These are phyloP conservation scores for Pseudocercospora musae DNA, from an alignment of 2,329 filamentous ascomycete genomes.

Conservation along the genomic window DNA sequence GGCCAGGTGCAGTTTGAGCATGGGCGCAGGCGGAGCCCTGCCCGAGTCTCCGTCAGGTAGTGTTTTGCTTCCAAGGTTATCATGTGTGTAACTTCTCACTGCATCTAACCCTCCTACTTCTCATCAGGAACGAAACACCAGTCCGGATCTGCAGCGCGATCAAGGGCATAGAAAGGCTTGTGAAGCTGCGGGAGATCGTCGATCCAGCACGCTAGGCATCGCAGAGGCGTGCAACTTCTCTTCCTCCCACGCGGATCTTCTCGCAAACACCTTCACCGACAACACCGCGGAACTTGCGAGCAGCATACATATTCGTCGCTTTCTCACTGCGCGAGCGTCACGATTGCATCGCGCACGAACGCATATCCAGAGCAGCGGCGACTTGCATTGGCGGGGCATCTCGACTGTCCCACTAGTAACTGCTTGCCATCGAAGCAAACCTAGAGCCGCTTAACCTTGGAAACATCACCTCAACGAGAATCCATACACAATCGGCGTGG, in stretches of 20 bases:
- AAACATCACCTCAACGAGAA: neutral
- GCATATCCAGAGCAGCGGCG: neutral
- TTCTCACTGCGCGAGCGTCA: neutral
- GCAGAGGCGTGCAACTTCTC: neutral
- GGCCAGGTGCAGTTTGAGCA: neutral
- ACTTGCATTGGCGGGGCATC: neutral
- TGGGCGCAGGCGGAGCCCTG: neutral
- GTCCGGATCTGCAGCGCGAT: neutral
- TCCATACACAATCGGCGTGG: neutral
- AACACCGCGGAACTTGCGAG: neutral
- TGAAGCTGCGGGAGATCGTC: neutral
- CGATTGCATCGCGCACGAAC: neutral
- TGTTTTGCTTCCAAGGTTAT: neutral
- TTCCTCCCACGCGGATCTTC: neutral
- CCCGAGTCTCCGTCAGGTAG: neutral
- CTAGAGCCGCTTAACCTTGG: conserved; percentile 1
- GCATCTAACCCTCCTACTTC: neutral
- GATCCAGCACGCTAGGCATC: neutral
- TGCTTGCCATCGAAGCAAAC: conserved; percentile 1
- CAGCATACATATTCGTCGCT: neutral
- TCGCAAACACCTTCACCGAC: neutral
- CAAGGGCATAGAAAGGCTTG: neutral
- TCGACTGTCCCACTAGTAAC: neutral
- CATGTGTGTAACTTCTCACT: neutral
- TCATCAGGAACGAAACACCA: neutral